A percentile compares a stretch with the other conserved stretches of the same genome.
phyloP scores from a whole-genome alignment of 306 rosid species.

The Rosa persica region DNA sequence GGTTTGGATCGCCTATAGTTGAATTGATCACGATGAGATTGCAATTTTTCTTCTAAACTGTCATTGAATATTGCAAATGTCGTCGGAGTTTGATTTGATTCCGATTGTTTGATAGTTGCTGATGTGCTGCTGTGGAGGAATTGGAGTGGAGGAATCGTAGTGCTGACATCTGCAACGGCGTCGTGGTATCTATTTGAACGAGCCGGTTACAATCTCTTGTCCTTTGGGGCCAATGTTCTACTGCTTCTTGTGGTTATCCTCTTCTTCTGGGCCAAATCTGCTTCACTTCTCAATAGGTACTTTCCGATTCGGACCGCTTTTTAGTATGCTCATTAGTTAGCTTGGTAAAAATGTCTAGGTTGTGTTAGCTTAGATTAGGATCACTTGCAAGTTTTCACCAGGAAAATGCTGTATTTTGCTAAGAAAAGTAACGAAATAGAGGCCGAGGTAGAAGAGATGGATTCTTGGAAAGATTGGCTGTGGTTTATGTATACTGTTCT shows the following conservation, averaged over 20 bases:
- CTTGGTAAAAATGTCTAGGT: not conserved
- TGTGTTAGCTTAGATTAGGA: not conserved
- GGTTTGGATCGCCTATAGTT: conserved; percentile 7
- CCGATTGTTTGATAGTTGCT: conserved; percentile 48
- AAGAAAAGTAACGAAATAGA: not conserved
- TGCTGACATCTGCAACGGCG: conserved; percentile 57
- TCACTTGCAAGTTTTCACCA: not conserved
- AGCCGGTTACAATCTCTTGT: conserved; percentile 77
- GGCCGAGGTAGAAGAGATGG: not conserved
- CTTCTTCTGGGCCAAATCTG: conserved; percentile 95
- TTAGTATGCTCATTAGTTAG: not conserved
- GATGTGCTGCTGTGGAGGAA: conserved; percentile 90
- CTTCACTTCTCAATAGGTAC: conserved; percentile 91
- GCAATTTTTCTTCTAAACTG: too few species aligned
- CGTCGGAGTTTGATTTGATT: not conserved
- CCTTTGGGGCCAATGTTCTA: conserved; percentile 84
- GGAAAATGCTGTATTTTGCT: not conserved
- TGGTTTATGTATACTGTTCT: not conserved
- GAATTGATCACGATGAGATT: not conserved
- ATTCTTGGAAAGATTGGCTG: not conserved
- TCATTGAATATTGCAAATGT: not conserved
- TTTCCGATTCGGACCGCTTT: not conserved
- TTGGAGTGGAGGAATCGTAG: conserved; percentile 60
- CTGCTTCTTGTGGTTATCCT: conserved; percentile 84
- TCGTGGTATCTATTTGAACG: conserved; percentile 85